A percentile compares a stretch with the other conserved stretches of the same genome.
These are phyloP conservation scores for Lactifluus volemus DNA, from an alignment of 768 basidiomycete species.

Conservation along the genomic window DNA sequence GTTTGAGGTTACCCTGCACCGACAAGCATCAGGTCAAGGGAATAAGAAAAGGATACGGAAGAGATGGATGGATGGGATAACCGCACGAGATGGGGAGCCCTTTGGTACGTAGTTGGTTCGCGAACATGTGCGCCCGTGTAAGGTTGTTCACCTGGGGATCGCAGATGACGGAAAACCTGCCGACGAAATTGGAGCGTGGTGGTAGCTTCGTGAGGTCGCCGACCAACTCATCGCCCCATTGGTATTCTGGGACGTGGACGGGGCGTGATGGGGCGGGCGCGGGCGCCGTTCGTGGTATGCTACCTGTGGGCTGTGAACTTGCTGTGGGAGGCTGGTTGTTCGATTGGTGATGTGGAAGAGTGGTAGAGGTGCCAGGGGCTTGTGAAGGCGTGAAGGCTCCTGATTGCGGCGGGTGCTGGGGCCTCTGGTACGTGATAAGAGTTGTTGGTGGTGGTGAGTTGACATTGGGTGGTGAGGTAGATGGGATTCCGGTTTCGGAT, in stretches of 20 bases:
- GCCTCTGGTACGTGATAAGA: background rate
- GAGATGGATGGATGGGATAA: too few species aligned
- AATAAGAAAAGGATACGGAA: too few species aligned
- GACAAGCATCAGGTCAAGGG: background rate
- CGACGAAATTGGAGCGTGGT: background rate
- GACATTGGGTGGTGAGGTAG: background rate
- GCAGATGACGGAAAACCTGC: constrained; percentile 4
- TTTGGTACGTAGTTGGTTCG: background rate
- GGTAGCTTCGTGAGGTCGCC: background rate
- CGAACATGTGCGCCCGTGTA: background rate
- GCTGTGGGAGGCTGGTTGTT: background rate
- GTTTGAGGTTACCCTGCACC: background rate
- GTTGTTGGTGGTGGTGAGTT: background rate
- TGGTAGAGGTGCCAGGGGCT: background rate
- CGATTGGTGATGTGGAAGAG: background rate
- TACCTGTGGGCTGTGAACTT: background rate
- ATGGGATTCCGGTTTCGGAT: background rate
- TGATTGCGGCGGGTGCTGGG: background rate
- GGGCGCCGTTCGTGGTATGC: background rate
- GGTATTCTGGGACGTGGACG: background rate
- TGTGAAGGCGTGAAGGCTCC: background rate
- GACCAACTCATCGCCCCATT: constrained; percentile 1
- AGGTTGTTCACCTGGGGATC: constrained; percentile 1
- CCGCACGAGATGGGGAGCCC: background rate
- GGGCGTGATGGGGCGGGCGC: background rate